Conservation (phyloP, 192 early-diverging fungal genomes). For the Helicostylum pulchrum region DNA sequence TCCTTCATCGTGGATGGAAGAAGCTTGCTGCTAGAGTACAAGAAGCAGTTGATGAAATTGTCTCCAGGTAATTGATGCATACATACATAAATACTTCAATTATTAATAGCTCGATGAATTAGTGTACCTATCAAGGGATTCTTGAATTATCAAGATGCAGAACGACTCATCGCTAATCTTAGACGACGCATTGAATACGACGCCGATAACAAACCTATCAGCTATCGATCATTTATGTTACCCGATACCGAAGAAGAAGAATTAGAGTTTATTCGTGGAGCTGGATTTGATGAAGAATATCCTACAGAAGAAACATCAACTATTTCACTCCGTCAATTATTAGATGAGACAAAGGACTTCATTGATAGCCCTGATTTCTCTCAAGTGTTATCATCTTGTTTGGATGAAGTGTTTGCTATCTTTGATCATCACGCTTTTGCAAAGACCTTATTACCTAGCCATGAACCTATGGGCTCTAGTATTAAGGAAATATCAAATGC, state of each 20-base stretch:
- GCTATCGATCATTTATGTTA: conserved; percentile 58
- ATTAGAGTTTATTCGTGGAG: conserved; percentile 55
- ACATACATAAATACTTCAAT: neutral
- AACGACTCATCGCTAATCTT: conserved; percentile 50
- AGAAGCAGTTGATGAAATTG: conserved; percentile 59
- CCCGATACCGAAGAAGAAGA: conserved; percentile 61
- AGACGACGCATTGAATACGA: conserved; percentile 55
- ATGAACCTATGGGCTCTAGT: conserved; percentile 9
- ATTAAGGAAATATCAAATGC: conserved; percentile 61
- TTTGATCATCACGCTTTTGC: conserved; percentile 39
- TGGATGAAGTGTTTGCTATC: conserved; percentile 42
- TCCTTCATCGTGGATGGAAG: conserved; percentile 87
- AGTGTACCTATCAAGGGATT: conserved; percentile 64
- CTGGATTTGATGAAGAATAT: conserved; percentile 39
- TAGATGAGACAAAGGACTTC: conserved; percentile 89
- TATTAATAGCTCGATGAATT: neutral
- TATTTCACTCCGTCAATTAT: conserved; percentile 59
- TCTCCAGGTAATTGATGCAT: conserved; percentile 48
- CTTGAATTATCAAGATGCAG: conserved; percentile 58
- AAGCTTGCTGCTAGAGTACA: conserved; percentile 63
- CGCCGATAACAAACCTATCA: conserved; percentile 34
- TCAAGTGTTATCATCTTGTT: conserved; percentile 38
- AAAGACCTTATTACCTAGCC: conserved; percentile 34
- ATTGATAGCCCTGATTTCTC: conserved; percentile 54
- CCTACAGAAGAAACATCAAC: conserved; percentile 1